Base-by-base conservation (phyloP, 768 basidiomycete genomes). In the Tricholoma flavovirens region DNA sequence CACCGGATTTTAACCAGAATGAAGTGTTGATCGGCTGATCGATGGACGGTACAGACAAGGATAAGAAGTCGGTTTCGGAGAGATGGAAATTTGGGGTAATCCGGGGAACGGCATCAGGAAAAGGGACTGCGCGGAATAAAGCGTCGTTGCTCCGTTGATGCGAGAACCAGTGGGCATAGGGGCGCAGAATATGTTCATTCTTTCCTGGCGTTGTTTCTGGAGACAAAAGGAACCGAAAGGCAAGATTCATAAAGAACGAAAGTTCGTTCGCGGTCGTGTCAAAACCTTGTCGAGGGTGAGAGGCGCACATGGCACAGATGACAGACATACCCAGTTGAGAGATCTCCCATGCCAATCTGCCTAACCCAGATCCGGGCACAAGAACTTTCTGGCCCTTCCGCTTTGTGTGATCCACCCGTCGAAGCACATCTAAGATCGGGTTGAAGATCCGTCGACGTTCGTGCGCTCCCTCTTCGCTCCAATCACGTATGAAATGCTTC, bases 401-500 rank as follows among this genome's bases (percentile, higher is more conserved):
- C 15, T 71, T 66, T 5, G 62, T 62, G 2, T 50, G 30, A 2
- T 67, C 60, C 2, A 77, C 69, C 15, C 46, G 54, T 24, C 62
- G 54, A 12, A 88, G 69, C 1, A 79, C 71, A 1, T 77, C 69
- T 15, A 88, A 66, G 35, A 88, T 82, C 0, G 85, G 85, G 21
- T 67, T 60, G 58, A 86, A 83, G 22, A 83, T 83, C 45, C 64
- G 69, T 3, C 71, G 71, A n/a, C 87, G 76, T 66, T 89, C 86
- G 5, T 35, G 38, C 1, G 65, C 62, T 1, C 86, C 86, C 56
- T 84, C 83, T 5, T 66, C 64, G 61, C 83, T 85, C 87, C 86
- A 88, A 63, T 89, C 86, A 5, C 86, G 75, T 21, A 87, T 75
- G 57, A 85, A 84, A 64, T 88, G 87, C 67, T 85, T 86, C 57